Evolutionary conservation across 208 protist genomes (phyloP), one percentile per base, ranked within the genome.

Genomic region (Trypanosoma conorhini): DNA sequence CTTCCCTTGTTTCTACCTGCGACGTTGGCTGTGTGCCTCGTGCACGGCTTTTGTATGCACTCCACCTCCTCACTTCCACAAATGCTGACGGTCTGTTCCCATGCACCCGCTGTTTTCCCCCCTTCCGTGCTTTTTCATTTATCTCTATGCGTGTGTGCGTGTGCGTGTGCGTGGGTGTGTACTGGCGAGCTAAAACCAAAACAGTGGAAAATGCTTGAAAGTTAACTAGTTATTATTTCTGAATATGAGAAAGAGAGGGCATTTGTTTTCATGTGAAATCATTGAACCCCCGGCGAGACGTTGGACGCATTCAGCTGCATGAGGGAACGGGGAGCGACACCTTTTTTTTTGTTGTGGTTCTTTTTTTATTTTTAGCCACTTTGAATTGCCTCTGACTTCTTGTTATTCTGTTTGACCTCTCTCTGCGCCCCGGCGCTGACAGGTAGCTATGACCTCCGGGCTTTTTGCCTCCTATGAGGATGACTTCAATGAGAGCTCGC

Each of bases 401-500:
- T 38, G 1, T 60, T 19, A 40, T 40, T 57, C 2, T 67, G 26
- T 44, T 28, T 5, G 8, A 1, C 3, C n/a, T 46, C 67, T 22
- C 72, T 22, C 61, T 52, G 38, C 61, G 52, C 42, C 51, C 28
- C 67, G 24, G 9, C 42, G 19, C 63, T 68, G 22, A 17, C 4
- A 59, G 30, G 22, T 56, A 5, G 28, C 38, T 3, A 74, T 65
- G 54, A 9, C 69, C 74, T 88, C 85, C 0, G 76, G 77, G 24
- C 76, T 94, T 21, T 81, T 94, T 52, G 66, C 72, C 3, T 84
- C 74, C 7, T 94, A 94, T 64, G 79, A 91, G 67, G 83, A 81
- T 30, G 85, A 91, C 75, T 87, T 86, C 68, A 71, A 81, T 26
- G 85, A 92, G 31, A 82, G 46, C 17, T 33, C 82, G 33, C 59